phyloP scores from a whole-genome alignment of 176 grass and related monocot genomes.

The Hsuehochloa calcarea region DNA sequence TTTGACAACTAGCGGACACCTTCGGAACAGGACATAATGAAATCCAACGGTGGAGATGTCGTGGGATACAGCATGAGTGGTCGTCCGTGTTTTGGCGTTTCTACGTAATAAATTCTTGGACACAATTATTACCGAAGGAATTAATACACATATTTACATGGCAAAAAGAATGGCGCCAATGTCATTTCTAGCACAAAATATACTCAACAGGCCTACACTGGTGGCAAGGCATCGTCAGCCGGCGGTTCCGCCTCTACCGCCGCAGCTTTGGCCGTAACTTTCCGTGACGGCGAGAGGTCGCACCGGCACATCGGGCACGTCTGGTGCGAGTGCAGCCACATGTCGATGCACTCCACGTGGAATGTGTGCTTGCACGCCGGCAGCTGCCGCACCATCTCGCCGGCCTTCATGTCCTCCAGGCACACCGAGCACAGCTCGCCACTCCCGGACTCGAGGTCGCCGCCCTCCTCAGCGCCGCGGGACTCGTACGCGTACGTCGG shows the following conservation, averaged over 20 bases:
- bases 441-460: not conserved
- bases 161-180: not conserved
- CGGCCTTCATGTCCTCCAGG: slow-evolving; percentile 27
- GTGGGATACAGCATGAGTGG: no score
- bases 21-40: no score
- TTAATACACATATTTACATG: no score
- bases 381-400: slow-evolving; percentile 19
- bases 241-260: not conserved
- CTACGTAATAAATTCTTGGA: no score
- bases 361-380: slow-evolving; percentile 35
- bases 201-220: not conserved
- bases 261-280: not conserved
- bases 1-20: no score
- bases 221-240: not conserved
- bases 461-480: no score
- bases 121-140: no score
- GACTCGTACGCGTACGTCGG: slow-evolving; percentile 22
- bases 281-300: slow-evolving; percentile 15
- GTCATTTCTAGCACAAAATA: not conserved
- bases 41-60: no score
- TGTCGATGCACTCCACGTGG: slow-evolving; percentile 40
- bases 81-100: no score
- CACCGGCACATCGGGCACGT: slow-evolving; percentile 34
- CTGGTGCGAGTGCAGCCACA: slow-evolving; percentile 38
- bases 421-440: slow-evolving; percentile 31